Evolutionary conservation across 2,329 filamentous ascomycete species (phyloP), one percentile per base, ranked within the genome.

Genomic region (Pyricularia pennisetigena): DNA sequence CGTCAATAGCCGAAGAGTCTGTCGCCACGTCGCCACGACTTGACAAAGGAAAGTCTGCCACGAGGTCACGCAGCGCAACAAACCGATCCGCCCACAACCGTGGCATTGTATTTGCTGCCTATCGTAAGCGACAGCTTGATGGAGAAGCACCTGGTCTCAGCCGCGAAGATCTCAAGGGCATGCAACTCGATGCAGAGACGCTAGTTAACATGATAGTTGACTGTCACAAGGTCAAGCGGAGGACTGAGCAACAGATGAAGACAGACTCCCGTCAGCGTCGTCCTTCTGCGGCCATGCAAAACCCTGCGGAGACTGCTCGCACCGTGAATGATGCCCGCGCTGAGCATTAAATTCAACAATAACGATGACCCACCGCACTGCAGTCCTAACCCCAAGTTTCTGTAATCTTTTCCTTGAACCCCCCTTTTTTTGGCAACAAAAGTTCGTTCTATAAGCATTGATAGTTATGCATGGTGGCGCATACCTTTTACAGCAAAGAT

Each of bases 51-150:
- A 49, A 49, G 41, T 8, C 41, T 6, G 16, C 9, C 16, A 16
- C 16, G 41, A 49, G 41, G 41, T 49, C 20, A 49, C 41, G 20
- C 16, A 49, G 14, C 16, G 41, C 6, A 49, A 49, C 41, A n/a
- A 49, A 49, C 23, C 35, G 32, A 54, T 64, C 35, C 14, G 35
- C 23, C 4, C 78, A 79, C 67, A 81, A 85, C 71, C 79, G 82
- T 35, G 85, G 84, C 64, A 82, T 87, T 69, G 81, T 86, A 5
- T 87, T 87, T 68, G 84, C 84, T 0, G 85, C 83, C 0, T 86
- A 86, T 71, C 79, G 83, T 26, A 82, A 82, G 70, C 82, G 82
- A 20, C 76, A 78, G 4, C 57, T 69, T 61, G 74, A 73, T 8
- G 79, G 79, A 28, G 77, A 77, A 20, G 74, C 73, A 32, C 75